Evolutionary conservation across 768 basidiomycete species (phyloP), one percentile per base, ranked within the genome.

Genomic region (Pleurotus eryngii): DNA sequence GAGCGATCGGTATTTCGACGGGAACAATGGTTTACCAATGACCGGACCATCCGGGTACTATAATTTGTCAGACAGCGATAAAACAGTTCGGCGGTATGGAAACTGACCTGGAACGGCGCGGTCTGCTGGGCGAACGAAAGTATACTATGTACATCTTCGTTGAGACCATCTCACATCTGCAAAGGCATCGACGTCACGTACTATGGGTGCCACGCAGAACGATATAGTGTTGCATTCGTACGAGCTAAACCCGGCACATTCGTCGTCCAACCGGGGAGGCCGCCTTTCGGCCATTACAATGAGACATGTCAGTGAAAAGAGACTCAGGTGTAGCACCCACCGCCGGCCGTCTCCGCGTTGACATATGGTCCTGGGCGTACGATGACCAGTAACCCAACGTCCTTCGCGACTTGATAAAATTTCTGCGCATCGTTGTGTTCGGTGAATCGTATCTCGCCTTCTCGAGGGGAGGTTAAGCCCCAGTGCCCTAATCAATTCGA

Each of bases 321-420:
- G 11, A 54, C 15, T 11, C 20, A n/a, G 37, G 24, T 14, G n/a
- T 47, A 38, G 12, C 38, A 15, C 49, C 76, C 75, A 60, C 86
- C 86, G 5, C 81, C 86, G 26, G 84, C 84, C 5, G 82, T 84
- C 62, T 87, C 86, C 3, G 84, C 85, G 51, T 87, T 87, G 65
- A 86, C 82, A 63, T 85, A 75, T 1, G 73, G 73, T 4, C 86
- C 87, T 4, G 87, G 88, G 24, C 87, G 78, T n/a, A 87, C 78
- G 30, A 87, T 75, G 39, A 88, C 76, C 68, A 82, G 81, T 2
- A 89, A 68, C 1, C 87, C 87, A 2, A 81, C 81, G 18, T 76
- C 76, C 56, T 79, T 79, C 4, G 86, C 86, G n/a, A 79, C 79
- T 57, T 85, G 78, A 56, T 76, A 83, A 46, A 89, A 79, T 5